phyloP scores from a whole-genome alignment of 805 yeast genomes.

The Sporopachydermia quercuum region DNA sequence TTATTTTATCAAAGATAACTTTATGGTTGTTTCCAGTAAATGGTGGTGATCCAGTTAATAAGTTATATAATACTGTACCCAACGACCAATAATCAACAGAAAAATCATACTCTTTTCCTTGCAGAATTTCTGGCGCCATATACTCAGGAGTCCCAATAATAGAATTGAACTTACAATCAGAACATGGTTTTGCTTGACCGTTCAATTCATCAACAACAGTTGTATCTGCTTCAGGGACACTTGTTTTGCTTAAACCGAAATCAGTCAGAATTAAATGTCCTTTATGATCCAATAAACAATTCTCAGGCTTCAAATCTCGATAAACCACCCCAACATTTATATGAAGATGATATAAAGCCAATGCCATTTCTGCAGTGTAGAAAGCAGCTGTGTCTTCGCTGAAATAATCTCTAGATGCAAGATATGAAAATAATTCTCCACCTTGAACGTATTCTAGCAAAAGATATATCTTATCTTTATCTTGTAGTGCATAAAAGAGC shows the following conservation, averaged over 20 bases:
- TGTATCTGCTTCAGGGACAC: slow-evolving; percentile 9
- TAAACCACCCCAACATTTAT: slow-evolving; percentile 62
- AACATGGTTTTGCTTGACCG: neutral
- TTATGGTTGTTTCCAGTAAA: slow-evolving; percentile 74
- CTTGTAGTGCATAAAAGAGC: slow-evolving; percentile 74
- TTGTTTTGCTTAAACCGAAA: slow-evolving; percentile 53
- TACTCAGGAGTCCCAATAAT: slow-evolving; percentile 70
- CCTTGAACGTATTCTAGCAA: slow-evolving; percentile 77
- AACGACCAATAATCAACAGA: slow-evolving; percentile 88
- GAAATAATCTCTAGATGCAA: slow-evolving; percentile 31
- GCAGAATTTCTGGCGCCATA: slow-evolving; percentile 81
- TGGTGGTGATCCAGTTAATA: slow-evolving; percentile 79
- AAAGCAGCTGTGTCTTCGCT: slow-evolving; percentile 57
- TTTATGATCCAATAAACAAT: slow-evolving; percentile 58
- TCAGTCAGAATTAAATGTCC: slow-evolving; percentile 80
- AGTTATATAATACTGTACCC: slow-evolving; percentile 68
- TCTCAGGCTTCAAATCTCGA: slow-evolving; percentile 82
- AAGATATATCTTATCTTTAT: slow-evolving; percentile 56
- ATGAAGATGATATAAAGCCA: slow-evolving; percentile 67
- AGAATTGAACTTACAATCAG: slow-evolving; percentile 18
- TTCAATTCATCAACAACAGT: neutral
- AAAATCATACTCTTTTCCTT: slow-evolving; percentile 63
- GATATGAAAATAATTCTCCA: slow-evolving; percentile 65
- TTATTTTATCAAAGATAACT: slow-evolving; percentile 59
- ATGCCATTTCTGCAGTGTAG: slow-evolving; percentile 67